Evolutionary conservation across 192 early-diverging fungal species (phyloP).

Genomic region (Spinellus fusiger): DNA sequence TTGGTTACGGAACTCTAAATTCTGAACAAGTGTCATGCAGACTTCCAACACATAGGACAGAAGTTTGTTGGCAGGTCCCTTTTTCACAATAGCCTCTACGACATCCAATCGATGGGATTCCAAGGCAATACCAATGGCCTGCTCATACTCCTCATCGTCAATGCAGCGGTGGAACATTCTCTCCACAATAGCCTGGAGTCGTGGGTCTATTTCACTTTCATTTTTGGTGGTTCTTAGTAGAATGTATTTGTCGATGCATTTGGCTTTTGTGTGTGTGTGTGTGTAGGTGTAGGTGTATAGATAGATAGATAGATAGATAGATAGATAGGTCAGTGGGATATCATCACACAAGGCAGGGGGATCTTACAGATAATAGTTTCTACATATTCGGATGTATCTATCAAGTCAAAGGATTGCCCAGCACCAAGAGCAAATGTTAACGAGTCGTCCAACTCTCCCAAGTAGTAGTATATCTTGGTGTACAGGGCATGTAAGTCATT

Average conservation of each 20-base stretch:
- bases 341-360: neutral
- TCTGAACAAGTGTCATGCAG: constrained; percentile 78
- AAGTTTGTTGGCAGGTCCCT: constrained; percentile 65
- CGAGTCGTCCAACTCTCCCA: constrained; percentile 95
- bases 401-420: constrained; percentile 80
- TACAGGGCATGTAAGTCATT: neutral
- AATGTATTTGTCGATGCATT: constrained; percentile 96
- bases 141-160: constrained; percentile 78
- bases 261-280: constrained; percentile 43
- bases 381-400: constrained; percentile 80
- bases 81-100: constrained; percentile 73
- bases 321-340: neutral
- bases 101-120: constrained; percentile 89
- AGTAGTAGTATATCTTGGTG: constrained; percentile 87
- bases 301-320: neutral
- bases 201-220: constrained; percentile 56
- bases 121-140: constrained; percentile 93
- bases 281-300: neutral
- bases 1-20: constrained; percentile 77
- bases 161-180: constrained; percentile 94
- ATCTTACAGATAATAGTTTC: constrained; percentile 89
- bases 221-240: constrained; percentile 45
- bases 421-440: constrained; percentile 93
- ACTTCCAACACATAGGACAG: constrained; percentile 83
- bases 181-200: constrained; percentile 86